phyloP scores from a whole-genome alignment of 352 stramenopile genomes.

The Blastocystis sp. region DNA sequence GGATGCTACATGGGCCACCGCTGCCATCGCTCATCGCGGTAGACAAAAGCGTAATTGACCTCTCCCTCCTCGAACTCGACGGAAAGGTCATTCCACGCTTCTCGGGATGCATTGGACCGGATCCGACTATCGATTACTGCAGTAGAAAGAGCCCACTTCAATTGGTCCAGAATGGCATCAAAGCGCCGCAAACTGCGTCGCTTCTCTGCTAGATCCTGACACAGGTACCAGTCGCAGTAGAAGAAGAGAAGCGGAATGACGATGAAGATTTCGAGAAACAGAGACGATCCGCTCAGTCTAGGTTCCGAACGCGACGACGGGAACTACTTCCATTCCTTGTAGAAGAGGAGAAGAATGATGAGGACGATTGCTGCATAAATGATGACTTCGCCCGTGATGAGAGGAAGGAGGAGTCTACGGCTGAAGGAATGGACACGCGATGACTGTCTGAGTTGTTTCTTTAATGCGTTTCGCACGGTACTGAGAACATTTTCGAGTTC shows the following conservation, averaged over 20 bases:
- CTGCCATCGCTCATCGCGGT: not conserved
- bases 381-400: not conserved
- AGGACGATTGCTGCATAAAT: conserved; percentile 4
- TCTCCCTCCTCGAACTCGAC: conserved; percentile 49
- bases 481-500: not conserved
- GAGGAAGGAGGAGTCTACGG: conserved; percentile 18
- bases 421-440: not conserved
- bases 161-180: not conserved
- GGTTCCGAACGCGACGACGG: not conserved
- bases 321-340: not conserved
- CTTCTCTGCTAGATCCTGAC: conserved; percentile 10
- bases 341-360: not conserved
- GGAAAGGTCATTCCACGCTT: not conserved
- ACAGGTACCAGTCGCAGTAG: conserved; percentile 34
- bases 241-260: conserved; percentile 10
- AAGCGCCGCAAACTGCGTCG: not conserved
- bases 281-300: not conserved
- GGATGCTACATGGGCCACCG: not conserved
- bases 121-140: not conserved
- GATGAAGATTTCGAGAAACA: conserved; percentile 10
- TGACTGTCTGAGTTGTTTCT: not conserved
- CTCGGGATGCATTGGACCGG: not conserved
- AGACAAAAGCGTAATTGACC: conserved; percentile 14
- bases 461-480: not conserved
- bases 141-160: not conserved